Base-by-base conservation (phyloP, 805 yeast species). In the Dipodascopsis tothii region DNA sequence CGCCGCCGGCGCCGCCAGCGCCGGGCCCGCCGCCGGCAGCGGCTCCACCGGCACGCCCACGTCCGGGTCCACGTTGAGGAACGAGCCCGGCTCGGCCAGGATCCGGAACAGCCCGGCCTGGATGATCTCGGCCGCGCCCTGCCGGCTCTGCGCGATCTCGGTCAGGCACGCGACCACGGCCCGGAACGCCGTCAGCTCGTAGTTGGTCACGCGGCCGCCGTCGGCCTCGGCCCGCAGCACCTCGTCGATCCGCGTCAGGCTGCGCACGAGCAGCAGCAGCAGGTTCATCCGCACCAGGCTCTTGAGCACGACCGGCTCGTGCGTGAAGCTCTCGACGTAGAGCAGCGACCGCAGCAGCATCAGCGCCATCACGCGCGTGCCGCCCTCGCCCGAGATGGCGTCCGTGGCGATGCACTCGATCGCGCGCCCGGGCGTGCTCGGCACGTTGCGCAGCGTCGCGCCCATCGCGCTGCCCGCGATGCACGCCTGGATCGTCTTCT, bases 161-260 rank as follows among this genome's bases (percentile, higher is more conserved):
- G 80, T 71, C 48, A 90, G 65, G 39, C 88, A 72, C 45, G 79
- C 78, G 34, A 85, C 60, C 0, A 82, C 75, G 0, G 90, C 72
- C 54, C 81, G 83, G 65, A 81, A 82, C 1, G 84, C 80, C 0
- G 92, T 82, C 21, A 84, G 61, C 55, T 86, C 95, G 60, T 81
- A 84, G 60, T 45, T 78, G 78, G 39, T 77, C 54, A 14, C 75
- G 68, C 6, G 74, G 62, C 22, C 32, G 34, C 45, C 45, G 21
- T 46, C 41, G 20, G 32, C 37, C 18, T 45, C 50, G 20, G 32
- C 37, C 18, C 43, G 50, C 28, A 84, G 60, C 41, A 80, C 66
- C 32, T 77, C 82, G 59, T 85, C 95, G 1, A 82, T 74, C 45
- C 84, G 67, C 56, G 78, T 76, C 37, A 87, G 65, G 0, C 85